Conservation (phyloP, 2,329 filamentous ascomycete genomes). For the Fusarium heterosporum region DNA sequence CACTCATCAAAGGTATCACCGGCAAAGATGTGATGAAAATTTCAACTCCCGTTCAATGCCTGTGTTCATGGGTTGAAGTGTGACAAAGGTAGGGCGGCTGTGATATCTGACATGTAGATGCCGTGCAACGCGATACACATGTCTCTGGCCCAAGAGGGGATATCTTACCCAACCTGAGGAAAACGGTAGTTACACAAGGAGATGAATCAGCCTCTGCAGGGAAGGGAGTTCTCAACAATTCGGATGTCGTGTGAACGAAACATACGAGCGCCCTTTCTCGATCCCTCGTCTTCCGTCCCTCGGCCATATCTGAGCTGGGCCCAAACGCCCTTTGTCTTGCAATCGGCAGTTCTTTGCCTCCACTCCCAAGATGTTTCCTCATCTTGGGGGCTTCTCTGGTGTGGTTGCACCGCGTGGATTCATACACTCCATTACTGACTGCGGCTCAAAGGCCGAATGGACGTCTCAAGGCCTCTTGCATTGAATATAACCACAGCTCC, state of each 20-base stretch:
- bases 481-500: conserved; percentile 31
- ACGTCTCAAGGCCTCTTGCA: conserved; percentile 25
- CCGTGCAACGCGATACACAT: conserved; percentile 34
- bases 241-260: conserved; percentile 20
- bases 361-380: neutral
- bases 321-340: conserved; percentile 14
- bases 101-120: conserved; percentile 26
- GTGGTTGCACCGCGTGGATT: conserved; percentile 47
- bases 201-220: conserved; percentile 16
- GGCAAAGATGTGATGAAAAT: neutral
- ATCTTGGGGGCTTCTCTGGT: conserved; percentile 14
- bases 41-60: conserved; percentile 23
- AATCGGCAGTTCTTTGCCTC: conserved; percentile 5
- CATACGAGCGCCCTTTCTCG: conserved; percentile 11
- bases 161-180: conserved; percentile 3
- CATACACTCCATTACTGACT: conserved; percentile 26
- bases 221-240: conserved; percentile 9
- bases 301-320: neutral
- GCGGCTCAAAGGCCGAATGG: conserved; percentile 42
- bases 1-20: conserved; percentile 33
- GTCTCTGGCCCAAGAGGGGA: conserved; percentile 15
- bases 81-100: conserved; percentile 34
- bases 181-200: neutral
- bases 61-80: conserved; percentile 24
- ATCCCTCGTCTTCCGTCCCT: conserved; percentile 12